A percentile compares a stretch with the other conserved stretches of the same genome.
phyloP scores from a whole-genome alignment of 139 green algal genomes.

The Asterochloris sp. region DNA sequence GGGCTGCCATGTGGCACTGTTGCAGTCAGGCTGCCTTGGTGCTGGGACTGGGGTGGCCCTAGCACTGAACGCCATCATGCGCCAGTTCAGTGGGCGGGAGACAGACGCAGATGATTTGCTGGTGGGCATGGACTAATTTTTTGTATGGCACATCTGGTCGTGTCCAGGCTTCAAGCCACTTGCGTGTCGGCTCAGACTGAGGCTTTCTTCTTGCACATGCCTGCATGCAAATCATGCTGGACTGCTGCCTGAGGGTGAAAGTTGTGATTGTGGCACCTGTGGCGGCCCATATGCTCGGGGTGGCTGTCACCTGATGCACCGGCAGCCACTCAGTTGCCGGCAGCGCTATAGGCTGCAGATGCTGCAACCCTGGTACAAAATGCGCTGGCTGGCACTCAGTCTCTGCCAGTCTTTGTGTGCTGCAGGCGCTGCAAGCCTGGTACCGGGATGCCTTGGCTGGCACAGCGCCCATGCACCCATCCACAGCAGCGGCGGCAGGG shows the following conservation, averaged over 20 bases:
- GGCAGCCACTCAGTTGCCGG: no score
- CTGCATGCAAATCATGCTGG: no score
- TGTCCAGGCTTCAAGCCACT: neutral
- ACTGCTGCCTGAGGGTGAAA: neutral
- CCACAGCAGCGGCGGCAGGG: neutral
- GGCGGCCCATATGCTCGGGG: neutral
- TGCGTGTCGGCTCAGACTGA: neutral
- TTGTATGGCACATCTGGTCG: neutral
- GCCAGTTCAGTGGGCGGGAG: conserved; percentile 37
- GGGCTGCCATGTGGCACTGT: conserved; percentile 37
- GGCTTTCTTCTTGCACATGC: neutral
- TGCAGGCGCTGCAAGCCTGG: conserved; percentile 22
- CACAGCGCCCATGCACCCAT: neutral
- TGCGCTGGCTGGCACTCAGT: neutral
- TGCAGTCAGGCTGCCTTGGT: conserved; percentile 30
- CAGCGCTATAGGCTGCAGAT: no score
- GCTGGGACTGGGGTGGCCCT: neutral
- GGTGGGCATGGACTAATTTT: neutral
- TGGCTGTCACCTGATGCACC: no score
- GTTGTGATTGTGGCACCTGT: neutral
- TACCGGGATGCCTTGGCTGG: conserved; percentile 7
- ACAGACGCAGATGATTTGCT: conserved; percentile 24
- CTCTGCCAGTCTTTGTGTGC: neutral
- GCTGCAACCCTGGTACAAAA: neutral
- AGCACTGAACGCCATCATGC: conserved; percentile 28